Conservation (phyloP, 1,284 basidiomycete species). For the Austroboletus olivaceoglutinosus region DNA sequence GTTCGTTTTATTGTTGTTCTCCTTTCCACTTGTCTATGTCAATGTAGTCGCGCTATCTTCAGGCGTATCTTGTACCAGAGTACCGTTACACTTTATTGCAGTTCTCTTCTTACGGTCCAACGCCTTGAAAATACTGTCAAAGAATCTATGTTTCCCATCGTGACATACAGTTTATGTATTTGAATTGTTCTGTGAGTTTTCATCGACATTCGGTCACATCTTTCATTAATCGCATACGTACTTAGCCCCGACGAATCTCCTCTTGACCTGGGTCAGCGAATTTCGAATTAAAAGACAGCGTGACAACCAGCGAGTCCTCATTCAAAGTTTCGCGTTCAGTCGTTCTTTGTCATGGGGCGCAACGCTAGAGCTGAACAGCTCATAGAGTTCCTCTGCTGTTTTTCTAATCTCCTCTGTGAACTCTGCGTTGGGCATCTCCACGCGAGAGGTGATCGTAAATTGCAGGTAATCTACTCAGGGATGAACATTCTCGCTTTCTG, state of each 20-base stretch:
- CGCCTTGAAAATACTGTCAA: neutral
- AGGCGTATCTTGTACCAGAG: constrained; percentile 6
- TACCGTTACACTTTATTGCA: constrained; percentile 3
- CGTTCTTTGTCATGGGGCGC: neutral
- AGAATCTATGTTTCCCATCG: neutral
- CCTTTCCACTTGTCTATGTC: constrained; percentile 2
- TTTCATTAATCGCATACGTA: too few relatives aligned
- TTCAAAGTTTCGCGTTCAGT: constrained; percentile 16
- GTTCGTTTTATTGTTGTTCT: constrained; percentile 6
- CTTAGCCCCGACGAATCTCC: too few relatives aligned
- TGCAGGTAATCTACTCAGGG: constrained; percentile 61
- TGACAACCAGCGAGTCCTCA: too few relatives aligned
- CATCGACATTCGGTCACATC: too few relatives aligned
- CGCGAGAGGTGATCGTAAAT: constrained; percentile 78
- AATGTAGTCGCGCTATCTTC: constrained; percentile 7
- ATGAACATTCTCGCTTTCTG: neutral
- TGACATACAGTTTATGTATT: neutral
- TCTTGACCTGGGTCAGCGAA: too few relatives aligned
- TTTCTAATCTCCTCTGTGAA: constrained; percentile 65
- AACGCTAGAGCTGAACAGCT: constrained; percentile 38
- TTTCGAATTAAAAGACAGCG: neutral
- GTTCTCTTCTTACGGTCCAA: neutral
- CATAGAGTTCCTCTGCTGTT: constrained; percentile 66
- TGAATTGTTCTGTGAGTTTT: neutral
- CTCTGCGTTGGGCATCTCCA: constrained; percentile 68